Percentiles rank a stretch among this genome's conserved stretches.
Conservation (phyloP, 148 eudicot genomes). For the Rhododendron henanense region DNA sequence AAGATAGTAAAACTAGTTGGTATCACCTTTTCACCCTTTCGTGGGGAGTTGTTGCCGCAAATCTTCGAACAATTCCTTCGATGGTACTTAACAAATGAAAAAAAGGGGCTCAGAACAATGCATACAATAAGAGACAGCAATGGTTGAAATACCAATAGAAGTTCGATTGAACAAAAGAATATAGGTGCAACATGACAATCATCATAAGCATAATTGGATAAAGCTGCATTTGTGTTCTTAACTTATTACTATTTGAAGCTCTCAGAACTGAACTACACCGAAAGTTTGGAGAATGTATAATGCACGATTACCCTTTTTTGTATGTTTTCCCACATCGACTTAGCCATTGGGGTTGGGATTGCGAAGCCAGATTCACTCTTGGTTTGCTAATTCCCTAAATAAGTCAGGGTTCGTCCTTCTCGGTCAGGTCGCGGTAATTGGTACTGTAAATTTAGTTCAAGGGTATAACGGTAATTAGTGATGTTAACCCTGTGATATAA, state of each 20-base stretch:
- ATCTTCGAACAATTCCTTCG: neutral
- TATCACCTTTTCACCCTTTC: constrained; percentile 4
- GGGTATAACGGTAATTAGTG: neutral
- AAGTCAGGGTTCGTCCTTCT: neutral
- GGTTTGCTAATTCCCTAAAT: neutral
- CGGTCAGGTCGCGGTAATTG: neutral
- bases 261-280: neutral
- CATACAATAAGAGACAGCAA: neutral
- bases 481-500: neutral
- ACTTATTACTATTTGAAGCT: neutral
- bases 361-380: neutral
- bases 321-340: neutral
- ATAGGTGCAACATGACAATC: neutral
- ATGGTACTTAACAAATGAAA: neutral
- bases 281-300: neutral
- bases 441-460: neutral
- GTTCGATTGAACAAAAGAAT: neutral
- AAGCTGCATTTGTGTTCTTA: neutral
- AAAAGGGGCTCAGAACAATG: neutral
- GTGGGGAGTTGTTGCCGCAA: neutral
- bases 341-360: neutral
- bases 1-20: neutral
- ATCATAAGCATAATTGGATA: neutral
- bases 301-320: neutral
- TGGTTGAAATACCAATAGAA: neutral